Base-by-base conservation (phyloP, 305 asterid genomes). In the Fraxinus sp. region DNA sequence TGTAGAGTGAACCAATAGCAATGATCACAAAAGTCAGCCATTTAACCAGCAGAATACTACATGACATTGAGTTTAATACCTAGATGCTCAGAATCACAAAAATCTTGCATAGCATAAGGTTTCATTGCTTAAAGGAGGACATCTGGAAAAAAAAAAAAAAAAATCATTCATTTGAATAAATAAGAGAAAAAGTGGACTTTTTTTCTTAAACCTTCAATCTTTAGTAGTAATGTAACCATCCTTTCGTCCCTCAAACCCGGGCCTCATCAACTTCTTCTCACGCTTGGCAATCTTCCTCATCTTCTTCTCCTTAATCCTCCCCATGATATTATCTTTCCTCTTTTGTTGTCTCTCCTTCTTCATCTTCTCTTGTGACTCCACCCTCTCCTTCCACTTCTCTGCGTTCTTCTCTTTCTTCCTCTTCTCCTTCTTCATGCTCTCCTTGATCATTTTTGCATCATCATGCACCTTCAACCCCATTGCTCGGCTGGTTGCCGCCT, bases 231-330 rank as follows among this genome's bases (percentile, higher is more conserved):
- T 91, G 81, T 82, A 93, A 5, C 93, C 94, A 70, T 88, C 90
- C 83, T 90, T 94, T 32, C 98, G 85, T 5, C 99, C 99, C 89
- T 95, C 99, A 28, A 94, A 95, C 2, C 99, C 98, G 0, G 97
- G 97, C 89, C 99, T 93, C 98, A 94, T 89, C 82, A 94, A 85
- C 89, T 95, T 95, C 97, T 95, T 95, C 95, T 95, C 98, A 39
- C 97, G 90, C 84, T 94, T 94, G 10, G 97, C 97, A 77, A 94
- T 93, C 89, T 87, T 95, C 91, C 97, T 90, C 87, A 18, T 83
- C 93, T 93, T 95, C 83, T 92, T 95, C 71, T 95, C 98, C 22
- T 89, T 91, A 55, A 89, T 90, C 88, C 97, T 91, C 39, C 92
- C 99, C 7, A 72, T 87, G 32, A 95, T 94, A 72, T 95, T 95